Conservation (phyloP, 306 rosid genomes). For the Glycyrrhiza uralensis region DNA sequence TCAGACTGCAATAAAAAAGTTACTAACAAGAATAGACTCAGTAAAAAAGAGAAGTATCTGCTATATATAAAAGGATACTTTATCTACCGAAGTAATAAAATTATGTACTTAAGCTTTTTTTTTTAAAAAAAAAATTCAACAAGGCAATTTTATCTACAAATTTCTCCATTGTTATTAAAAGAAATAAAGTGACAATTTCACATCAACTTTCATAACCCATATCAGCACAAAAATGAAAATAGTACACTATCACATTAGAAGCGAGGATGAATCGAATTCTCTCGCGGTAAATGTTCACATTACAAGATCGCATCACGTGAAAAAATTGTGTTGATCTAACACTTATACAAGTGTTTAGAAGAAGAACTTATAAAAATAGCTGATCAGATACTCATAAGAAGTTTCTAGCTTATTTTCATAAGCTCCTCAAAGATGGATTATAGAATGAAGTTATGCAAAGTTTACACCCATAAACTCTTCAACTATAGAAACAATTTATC, state of each 20-base stretch:
- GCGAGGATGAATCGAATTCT: too few relatives aligned
- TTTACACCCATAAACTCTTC: too few relatives aligned
- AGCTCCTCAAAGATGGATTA: too few relatives aligned
- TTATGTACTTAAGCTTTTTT: background rate
- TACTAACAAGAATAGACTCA: background rate
- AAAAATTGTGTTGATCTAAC: too few relatives aligned
- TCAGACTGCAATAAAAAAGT: slow-evolving; percentile 43
- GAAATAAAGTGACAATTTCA: background rate
- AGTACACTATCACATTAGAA: background rate
- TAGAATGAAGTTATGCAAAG: too few relatives aligned
- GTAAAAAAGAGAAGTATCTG: background rate
- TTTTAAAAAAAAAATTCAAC: background rate
- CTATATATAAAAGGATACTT: background rate
- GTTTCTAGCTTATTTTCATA: too few relatives aligned
- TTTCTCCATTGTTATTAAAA: background rate
- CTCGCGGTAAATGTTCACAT: background rate
- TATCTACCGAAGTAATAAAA: background rate
- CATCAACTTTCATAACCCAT: background rate
- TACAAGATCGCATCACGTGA: too few relatives aligned
- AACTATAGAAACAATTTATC: too few relatives aligned
- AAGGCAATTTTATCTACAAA: background rate
- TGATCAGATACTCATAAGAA: too few relatives aligned
- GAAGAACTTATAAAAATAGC: too few relatives aligned
- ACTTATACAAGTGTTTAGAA: too few relatives aligned
- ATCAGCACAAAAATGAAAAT: background rate